phyloP scores from a whole-genome alignment of 257 asterid genomes.

The Jacaranda copaia region DNA sequence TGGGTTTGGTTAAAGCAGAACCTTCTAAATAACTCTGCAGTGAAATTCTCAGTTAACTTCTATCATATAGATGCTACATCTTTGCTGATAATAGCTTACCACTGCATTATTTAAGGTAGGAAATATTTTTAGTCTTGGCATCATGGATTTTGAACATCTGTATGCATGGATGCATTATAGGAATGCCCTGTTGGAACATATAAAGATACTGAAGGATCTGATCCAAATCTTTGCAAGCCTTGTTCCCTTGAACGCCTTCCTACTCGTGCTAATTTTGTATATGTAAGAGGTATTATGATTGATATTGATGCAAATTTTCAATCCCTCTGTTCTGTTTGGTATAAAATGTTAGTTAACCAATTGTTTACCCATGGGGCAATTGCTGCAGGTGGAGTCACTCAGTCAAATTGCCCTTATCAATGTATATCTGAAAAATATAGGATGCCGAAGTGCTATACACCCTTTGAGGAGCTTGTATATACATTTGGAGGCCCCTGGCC shows the following conservation, averaged over 20 bases:
- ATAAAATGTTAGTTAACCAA: conserved; percentile 15
- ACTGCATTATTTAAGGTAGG: conserved; percentile 27
- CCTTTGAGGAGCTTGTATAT: conserved; percentile 91
- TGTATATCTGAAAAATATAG: conserved; percentile 87
- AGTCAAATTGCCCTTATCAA: conserved; percentile 74
- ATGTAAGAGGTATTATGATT: conserved; percentile 75
- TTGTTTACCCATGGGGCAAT: conserved; percentile 39
- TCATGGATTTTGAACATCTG: conserved; percentile 32
- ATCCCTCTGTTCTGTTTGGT: conserved; percentile 13
- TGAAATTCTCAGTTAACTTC: conserved; percentile 5
- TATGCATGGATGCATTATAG: conserved; percentile 47
- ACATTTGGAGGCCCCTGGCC: conserved; percentile 98
- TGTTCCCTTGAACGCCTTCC: conserved; percentile 83
- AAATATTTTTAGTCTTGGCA: background rate
- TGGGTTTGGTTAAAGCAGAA: conserved; percentile 19
- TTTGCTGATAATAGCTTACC: conserved; percentile 19
- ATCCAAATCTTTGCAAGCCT: conserved; percentile 71
- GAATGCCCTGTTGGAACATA: conserved; percentile 94
- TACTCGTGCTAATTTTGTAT: conserved; percentile 79
- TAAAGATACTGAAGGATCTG: conserved; percentile 87
- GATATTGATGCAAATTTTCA: conserved; percentile 31
- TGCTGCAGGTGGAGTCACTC: conserved; percentile 88
- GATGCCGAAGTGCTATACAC: conserved; percentile 87
- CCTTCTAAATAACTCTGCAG: conserved; percentile 3
- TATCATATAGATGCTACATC: conserved; percentile 3